Percentiles rank a stretch among this genome's conserved stretches.
These are phyloP conservation scores for Mortierella sp. DNA, from an alignment of 371 early-diverging fungal genomes.

Conservation along the genomic window DNA sequence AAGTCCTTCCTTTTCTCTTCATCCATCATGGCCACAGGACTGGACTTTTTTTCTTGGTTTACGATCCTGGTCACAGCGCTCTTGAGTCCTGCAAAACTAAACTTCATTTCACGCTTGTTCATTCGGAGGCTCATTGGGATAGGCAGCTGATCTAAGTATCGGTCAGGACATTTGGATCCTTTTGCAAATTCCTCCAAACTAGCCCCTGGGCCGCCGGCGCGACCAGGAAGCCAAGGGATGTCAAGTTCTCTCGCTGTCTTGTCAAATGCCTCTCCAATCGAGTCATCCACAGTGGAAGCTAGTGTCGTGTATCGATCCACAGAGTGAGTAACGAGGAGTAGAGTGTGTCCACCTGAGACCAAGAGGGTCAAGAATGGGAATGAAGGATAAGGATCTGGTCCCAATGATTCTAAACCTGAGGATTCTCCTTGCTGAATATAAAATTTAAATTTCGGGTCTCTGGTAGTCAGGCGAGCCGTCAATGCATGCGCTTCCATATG, in stretches of 20 bases:
- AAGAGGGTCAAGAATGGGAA: conserved; percentile 86
- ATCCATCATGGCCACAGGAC: conserved; percentile 23
- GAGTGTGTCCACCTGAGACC: conserved; percentile 88
- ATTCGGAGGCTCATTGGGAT: conserved; percentile 75
- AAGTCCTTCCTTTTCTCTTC: conserved; percentile 64
- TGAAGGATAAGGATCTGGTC: conserved; percentile 55
- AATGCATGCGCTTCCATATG: conserved; percentile 77
- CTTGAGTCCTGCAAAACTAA: conserved; percentile 87
- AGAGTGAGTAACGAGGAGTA: conserved; percentile 73
- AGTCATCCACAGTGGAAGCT: conserved; percentile 83
- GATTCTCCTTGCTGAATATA: neutral
- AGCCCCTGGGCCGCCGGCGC: conserved; percentile 82
- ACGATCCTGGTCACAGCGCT: conserved; percentile 68
- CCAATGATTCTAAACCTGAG: neutral
- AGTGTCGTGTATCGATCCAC: conserved; percentile 74
- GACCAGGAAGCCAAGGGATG: conserved; percentile 75
- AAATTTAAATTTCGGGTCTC: conserved; percentile 2
- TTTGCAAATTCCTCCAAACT: conserved; percentile 79
- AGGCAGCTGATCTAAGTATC: conserved; percentile 66
- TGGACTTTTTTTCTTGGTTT: conserved; percentile 48
- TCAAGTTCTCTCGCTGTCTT: conserved; percentile 78
- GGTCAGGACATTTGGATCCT: conserved; percentile 57
- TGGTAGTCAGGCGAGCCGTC: conserved; percentile 37
- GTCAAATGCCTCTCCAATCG: conserved; percentile 88
- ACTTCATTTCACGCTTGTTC: conserved; percentile 65